Evolutionary conservation across 345 rosid species (phyloP).

Genomic region (Bruguiera sexangula): DNA sequence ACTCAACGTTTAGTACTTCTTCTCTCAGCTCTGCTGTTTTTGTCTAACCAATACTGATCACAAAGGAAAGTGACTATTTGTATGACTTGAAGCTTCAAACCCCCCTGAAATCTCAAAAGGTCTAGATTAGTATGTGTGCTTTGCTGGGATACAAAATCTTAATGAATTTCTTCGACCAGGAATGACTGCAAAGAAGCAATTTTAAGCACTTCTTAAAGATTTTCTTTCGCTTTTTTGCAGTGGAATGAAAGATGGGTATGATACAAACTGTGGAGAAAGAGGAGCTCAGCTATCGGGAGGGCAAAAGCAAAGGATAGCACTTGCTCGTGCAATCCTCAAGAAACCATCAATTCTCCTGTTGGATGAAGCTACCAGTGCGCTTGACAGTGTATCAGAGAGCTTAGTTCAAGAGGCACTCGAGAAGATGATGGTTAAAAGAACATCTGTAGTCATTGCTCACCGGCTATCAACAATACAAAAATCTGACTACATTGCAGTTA

Average conservation of each 20-base stretch:
- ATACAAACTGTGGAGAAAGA: conserved; percentile 59
- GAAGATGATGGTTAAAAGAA: conserved; percentile 58
- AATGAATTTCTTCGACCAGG: no score
- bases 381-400: conserved; percentile 56
- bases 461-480: conserved; percentile 60
- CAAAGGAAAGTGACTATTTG: no score
- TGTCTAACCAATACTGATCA: not conserved
- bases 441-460: conserved; percentile 54
- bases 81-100: no score
- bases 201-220: not conserved
- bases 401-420: conserved; percentile 60
- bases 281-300: conserved; percentile 72
- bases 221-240: conserved; percentile 20
- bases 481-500: conserved; percentile 46
- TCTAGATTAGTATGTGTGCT: no score
- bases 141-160: no score
- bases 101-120: no score
- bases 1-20: not conserved
- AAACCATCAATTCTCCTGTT: conserved; percentile 57
- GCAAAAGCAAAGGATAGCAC: conserved; percentile 68
- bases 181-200: not conserved
- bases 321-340: conserved; percentile 68
- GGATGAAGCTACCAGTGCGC: conserved; percentile 79
- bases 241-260: conserved; percentile 68
- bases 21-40: not conserved